A percentile compares a stretch with the other conserved stretches of the same genome.
Conservation (phyloP, 768 basidiomycete genomes). For the Termitomyces sp. region DNA sequence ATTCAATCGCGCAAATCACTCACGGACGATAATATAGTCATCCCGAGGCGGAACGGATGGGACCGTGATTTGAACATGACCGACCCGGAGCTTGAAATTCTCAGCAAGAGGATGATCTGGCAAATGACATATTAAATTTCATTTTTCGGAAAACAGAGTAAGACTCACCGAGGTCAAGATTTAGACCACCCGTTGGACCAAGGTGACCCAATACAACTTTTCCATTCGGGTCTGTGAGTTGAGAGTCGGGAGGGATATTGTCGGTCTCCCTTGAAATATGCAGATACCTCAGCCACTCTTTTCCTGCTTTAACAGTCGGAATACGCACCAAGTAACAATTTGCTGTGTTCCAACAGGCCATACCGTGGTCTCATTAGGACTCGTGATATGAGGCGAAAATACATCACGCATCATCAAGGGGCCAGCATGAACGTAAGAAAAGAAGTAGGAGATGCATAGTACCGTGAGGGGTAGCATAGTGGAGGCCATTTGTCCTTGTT, state of each 20-base stretch:
- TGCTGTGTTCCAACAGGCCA: slow-evolving; percentile 46
- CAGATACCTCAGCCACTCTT: background rate
- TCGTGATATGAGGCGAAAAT: slow-evolving; percentile 44
- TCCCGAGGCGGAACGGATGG: slow-evolving; percentile 38
- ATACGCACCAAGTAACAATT: slow-evolving; percentile 49
- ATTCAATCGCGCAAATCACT: slow-evolving; percentile 25
- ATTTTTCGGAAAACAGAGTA: background rate
- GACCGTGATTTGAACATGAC: slow-evolving; percentile 45
- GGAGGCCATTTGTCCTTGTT: slow-evolving; percentile 6
- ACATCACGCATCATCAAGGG: slow-evolving; percentile 40
- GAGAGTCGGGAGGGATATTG: slow-evolving; percentile 36
- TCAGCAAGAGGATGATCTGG: slow-evolving; percentile 55
- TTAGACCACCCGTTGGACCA: slow-evolving; percentile 35
- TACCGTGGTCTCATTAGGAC: slow-evolving; percentile 38
- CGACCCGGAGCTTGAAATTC: slow-evolving; percentile 46
- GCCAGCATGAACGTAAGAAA: slow-evolving; percentile 26
- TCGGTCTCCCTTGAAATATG: slow-evolving; percentile 41
- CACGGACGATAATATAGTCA: slow-evolving; percentile 61
- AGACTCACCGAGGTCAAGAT: slow-evolving; percentile 47
- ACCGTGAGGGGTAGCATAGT: slow-evolving; percentile 26
- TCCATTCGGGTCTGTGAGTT: slow-evolving; percentile 45
- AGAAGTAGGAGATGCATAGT: slow-evolving; percentile 25
- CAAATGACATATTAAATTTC: slow-evolving; percentile 1
- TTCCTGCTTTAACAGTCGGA: background rate
- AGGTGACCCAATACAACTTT: slow-evolving; percentile 48